These are phyloP conservation scores for Trichoderma brevicompactum DNA, from an alignment of 2,329 filamentous ascomycete genomes.

Conservation along the genomic window DNA sequence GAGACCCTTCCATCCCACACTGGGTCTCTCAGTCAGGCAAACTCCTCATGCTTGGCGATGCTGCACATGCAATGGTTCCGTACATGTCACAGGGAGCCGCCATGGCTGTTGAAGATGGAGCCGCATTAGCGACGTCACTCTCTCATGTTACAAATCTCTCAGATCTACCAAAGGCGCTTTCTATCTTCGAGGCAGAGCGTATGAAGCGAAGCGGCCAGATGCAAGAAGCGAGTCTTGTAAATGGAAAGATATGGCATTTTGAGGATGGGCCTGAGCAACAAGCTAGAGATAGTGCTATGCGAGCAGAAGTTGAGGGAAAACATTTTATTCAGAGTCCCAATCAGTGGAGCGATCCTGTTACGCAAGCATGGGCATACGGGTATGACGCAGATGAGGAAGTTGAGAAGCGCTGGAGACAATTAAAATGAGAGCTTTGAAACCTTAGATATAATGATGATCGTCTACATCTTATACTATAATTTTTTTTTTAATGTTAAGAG, in stretches of 20 bases:
- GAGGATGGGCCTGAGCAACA: slow-evolving; percentile 47
- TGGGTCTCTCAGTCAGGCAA: slow-evolving; percentile 39
- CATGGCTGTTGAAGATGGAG: slow-evolving; percentile 50
- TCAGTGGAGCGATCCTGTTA: slow-evolving; percentile 54
- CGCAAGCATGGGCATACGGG: slow-evolving; percentile 53
- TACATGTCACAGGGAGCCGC: slow-evolving; percentile 51
- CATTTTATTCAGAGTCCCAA: slow-evolving; percentile 48
- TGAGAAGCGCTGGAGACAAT: slow-evolving; percentile 13
- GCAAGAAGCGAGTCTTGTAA: slow-evolving; percentile 51
- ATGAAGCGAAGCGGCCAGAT: slow-evolving; percentile 43
- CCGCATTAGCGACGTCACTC: slow-evolving; percentile 43
- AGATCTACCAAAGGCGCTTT: slow-evolving; percentile 41
- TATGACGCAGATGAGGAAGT: slow-evolving; percentile 49
- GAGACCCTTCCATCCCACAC: slow-evolving; percentile 34
- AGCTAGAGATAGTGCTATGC: slow-evolving; percentile 49
- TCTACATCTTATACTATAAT: neutral
- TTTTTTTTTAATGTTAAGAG: no score
- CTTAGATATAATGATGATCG: neutral
- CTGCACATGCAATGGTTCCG: slow-evolving; percentile 50
- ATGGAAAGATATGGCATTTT: slow-evolving; percentile 54
- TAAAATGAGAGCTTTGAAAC: neutral
- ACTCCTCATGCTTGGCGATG: slow-evolving; percentile 48
- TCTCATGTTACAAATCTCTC: slow-evolving; percentile 34
- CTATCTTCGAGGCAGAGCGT: slow-evolving; percentile 45
- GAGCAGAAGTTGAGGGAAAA: slow-evolving; percentile 45